Evolutionary conservation across 768 basidiomycete species (phyloP).

Genomic region (Calocera cornea): DNA sequence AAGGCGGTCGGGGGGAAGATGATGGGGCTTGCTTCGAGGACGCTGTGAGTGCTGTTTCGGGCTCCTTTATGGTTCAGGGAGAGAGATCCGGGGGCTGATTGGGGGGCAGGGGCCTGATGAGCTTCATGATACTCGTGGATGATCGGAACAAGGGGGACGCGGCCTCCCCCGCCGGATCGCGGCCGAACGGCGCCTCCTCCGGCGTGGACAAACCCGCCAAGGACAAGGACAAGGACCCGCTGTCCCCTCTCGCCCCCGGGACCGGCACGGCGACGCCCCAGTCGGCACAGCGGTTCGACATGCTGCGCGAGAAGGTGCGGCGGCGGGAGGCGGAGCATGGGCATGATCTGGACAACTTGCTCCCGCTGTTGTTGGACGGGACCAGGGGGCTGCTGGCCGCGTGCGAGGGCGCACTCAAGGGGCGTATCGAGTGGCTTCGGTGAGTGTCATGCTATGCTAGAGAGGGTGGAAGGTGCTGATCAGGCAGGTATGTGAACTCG

Average conservation of each 20-base stretch:
- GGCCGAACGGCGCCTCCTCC: not conserved
- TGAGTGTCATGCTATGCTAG: conserved; percentile 16
- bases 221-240: no score
- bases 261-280: not conserved
- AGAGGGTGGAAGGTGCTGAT: conserved; percentile 18
- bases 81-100: not conserved
- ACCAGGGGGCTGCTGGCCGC: conserved; percentile 15
- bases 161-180: not conserved
- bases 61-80: not conserved
- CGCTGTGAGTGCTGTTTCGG: conserved; percentile 16
- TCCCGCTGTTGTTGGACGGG: conserved; percentile 19
- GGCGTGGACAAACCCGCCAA: no score
- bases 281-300: conserved; percentile 8
- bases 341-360: conserved; percentile 19
- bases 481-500: conserved; percentile 3
- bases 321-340: conserved; percentile 14
- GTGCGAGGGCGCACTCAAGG: conserved; percentile 15
- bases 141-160: conserved; percentile 6
- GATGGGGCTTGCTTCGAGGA: conserved; percentile 18
- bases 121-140: conserved; percentile 4
- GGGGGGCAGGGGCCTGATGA: conserved; percentile 11
- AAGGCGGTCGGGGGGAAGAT: conserved; percentile 17
- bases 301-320: conserved; percentile 3
- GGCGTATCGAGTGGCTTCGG: conserved; percentile 21
- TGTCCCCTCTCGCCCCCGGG: not conserved